Evolutionary conservation across 495 filamentous ascomycete species (phyloP).

Genomic region (Poronia punctata): DNA sequence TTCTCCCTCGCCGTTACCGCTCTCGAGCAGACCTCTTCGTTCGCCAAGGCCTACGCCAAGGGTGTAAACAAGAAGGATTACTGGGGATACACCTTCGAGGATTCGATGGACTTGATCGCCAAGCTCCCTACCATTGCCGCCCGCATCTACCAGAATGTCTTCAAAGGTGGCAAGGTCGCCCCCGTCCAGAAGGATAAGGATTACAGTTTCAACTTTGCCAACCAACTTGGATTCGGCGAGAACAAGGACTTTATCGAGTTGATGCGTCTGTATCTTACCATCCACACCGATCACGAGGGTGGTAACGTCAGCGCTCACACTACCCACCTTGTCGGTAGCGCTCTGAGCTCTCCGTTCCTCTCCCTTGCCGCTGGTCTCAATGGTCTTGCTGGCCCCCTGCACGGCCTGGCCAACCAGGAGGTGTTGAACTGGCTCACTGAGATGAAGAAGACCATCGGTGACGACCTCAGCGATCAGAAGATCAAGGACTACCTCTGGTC

Average conservation of each 20-base stretch:
- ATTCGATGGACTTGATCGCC: slow-evolving; percentile 99
- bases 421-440: slow-evolving; percentile 97
- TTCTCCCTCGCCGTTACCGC: slow-evolving; percentile 96
- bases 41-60: slow-evolving; percentile 96
- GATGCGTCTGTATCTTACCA: slow-evolving; percentile 96
- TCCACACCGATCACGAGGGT: slow-evolving; percentile 98
- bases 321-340: slow-evolving; percentile 94
- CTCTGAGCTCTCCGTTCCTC: slow-evolving; percentile 94
- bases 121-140: slow-evolving; percentile 97
- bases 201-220: slow-evolving; percentile 96
- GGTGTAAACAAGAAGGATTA: slow-evolving; percentile 98
- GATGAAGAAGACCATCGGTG: slow-evolving; percentile 95
- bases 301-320: slow-evolving; percentile 98
- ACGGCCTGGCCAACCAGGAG: slow-evolving; percentile 99
- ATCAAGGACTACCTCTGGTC: slow-evolving; percentile 98
- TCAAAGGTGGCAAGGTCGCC: slow-evolving; percentile 98
- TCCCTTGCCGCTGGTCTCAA: slow-evolving; percentile 94
- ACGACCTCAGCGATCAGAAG: slow-evolving; percentile 87
- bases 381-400: slow-evolving; percentile 93
- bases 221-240: slow-evolving; percentile 91
- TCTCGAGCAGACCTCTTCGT: slow-evolving; percentile 95
- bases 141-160: slow-evolving; percentile 98
- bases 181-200: slow-evolving; percentile 96
- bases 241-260: slow-evolving; percentile 98
- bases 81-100: slow-evolving; percentile 98